Evolutionary conservation across 2,329 filamentous ascomycete species (phyloP).

Genomic region (Aspergillus fijiensis): DNA sequence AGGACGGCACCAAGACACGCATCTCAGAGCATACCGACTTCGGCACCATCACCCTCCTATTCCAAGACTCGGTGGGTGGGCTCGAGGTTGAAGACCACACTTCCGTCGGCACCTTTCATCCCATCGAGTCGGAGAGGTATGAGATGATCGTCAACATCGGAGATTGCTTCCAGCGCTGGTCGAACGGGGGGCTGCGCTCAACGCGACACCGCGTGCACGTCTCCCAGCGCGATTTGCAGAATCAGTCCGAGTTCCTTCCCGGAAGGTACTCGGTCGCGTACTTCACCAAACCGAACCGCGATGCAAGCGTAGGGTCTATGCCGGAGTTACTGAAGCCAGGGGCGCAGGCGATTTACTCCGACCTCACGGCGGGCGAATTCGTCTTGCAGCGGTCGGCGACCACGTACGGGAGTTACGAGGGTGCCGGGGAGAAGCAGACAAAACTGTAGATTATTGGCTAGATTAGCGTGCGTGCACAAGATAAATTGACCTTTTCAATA

Average conservation of each 20-base stretch:
- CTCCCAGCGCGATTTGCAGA: constrained; percentile 6
- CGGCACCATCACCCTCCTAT: constrained; percentile 14
- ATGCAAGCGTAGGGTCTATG: constrained; percentile 2
- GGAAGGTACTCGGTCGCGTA: constrained; percentile 14
- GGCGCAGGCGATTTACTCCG: constrained; percentile 4
- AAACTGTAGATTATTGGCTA: background rate
- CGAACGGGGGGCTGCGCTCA: constrained; percentile 51
- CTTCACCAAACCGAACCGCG: constrained; percentile 16
- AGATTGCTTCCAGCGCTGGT: constrained; percentile 53
- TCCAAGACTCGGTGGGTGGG: constrained; percentile 15
- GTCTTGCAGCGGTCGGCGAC: background rate
- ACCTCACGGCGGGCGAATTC: constrained; percentile 11
- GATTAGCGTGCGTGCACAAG: no score
- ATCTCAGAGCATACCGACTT: constrained; percentile 17
- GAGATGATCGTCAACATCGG: constrained; percentile 54
- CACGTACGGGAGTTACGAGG: background rate
- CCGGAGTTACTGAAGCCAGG: constrained; percentile 4
- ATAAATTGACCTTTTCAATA: no score
- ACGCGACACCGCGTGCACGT: constrained; percentile 47
- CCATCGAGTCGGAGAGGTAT: constrained; percentile 7
- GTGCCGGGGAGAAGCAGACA: background rate
- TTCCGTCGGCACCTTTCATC: constrained; percentile 13
- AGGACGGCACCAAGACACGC: constrained; percentile 7
- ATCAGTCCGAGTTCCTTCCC: background rate
- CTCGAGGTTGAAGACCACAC: constrained; percentile 25